Percentiles rank a stretch among this genome's conserved stretches.
Evolutionary conservation across 768 basidiomycete genomes (phyloP).

Genomic region (Amyloporia xantha): DNA sequence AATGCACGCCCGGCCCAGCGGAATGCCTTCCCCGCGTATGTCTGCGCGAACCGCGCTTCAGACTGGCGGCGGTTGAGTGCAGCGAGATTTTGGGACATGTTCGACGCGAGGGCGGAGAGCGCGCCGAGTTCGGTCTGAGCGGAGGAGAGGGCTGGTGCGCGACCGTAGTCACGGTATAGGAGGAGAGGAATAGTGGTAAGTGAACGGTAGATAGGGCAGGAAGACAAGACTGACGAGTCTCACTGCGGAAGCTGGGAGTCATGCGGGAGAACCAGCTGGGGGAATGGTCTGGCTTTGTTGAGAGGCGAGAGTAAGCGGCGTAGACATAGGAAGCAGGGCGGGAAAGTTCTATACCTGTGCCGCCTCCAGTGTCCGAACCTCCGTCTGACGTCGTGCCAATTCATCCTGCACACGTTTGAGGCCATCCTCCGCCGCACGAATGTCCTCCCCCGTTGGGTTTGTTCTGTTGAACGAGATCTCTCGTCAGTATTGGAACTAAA

Average conservation of each 20-base stretch:
- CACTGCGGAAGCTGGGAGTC: slow-evolving; percentile 43
- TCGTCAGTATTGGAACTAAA: background rate
- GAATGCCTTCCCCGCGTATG: slow-evolving; percentile 47
- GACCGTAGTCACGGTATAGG: slow-evolving; percentile 20
- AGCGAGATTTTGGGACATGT: slow-evolving; percentile 56
- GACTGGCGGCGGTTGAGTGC: slow-evolving; percentile 43
- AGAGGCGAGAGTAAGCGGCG: background rate
- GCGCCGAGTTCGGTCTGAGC: slow-evolving; percentile 55
- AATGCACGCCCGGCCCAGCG: slow-evolving; percentile 45
- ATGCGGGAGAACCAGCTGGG: slow-evolving; percentile 44
- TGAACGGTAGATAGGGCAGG: slow-evolving; percentile 1
- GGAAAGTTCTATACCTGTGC: slow-evolving; percentile 18
- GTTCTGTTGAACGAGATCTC: slow-evolving; percentile 9
- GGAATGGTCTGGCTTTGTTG: slow-evolving; percentile 9
- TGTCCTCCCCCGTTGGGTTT: slow-evolving; percentile 42
- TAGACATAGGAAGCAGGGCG: background rate
- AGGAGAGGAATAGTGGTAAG: background rate
- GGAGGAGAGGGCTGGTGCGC: slow-evolving; percentile 27
- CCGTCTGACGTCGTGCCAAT: slow-evolving; percentile 34
- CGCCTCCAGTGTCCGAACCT: slow-evolving; percentile 26
- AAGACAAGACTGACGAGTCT: slow-evolving; percentile 28
- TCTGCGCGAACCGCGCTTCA: slow-evolving; percentile 42
- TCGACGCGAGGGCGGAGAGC: slow-evolving; percentile 57
- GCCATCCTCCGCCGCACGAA: slow-evolving; percentile 50
- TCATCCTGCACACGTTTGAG: slow-evolving; percentile 57